Percentiles rank a stretch among this genome's conserved stretches.
Conservation (phyloP, 208 protist species). For the Blechomonas ayalai region DNA sequence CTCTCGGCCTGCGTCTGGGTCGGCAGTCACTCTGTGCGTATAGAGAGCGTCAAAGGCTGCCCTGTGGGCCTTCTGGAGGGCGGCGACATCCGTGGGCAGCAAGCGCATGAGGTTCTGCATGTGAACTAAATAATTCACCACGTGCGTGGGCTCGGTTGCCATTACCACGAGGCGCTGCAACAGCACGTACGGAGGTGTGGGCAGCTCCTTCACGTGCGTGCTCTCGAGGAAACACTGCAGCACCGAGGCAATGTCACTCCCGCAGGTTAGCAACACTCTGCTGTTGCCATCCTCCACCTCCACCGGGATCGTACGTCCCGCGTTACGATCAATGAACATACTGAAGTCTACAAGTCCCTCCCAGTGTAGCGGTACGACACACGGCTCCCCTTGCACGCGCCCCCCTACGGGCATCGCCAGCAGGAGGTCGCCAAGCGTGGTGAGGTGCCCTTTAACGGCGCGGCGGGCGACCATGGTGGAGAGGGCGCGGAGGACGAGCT, state of each 20-base stretch:
- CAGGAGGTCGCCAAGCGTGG: constrained; percentile 47
- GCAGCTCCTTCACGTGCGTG: constrained; percentile 32
- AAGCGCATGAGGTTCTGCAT: constrained; percentile 57
- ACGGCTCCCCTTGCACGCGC: neutral
- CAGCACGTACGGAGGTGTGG: constrained; percentile 36
- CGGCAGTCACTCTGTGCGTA: no score
- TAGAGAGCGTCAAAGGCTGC: constrained; percentile 15
- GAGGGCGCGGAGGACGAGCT: constrained; percentile 40
- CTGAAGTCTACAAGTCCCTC: constrained; percentile 78
- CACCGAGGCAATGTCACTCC: constrained; percentile 44
- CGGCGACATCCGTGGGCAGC: constrained; percentile 33
- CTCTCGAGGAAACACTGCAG: constrained; percentile 50
- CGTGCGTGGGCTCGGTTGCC: constrained; percentile 51
- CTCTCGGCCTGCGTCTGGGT: no score
- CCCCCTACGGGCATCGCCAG: constrained; percentile 23
- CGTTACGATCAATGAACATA: constrained; percentile 85
- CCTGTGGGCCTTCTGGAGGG: constrained; percentile 34
- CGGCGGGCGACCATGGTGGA: constrained; percentile 62
- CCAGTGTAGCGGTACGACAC: constrained; percentile 69
- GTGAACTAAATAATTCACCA: constrained; percentile 67
- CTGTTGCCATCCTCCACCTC: constrained; percentile 32
- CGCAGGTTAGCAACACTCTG: constrained; percentile 24
- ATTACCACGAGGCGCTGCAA: constrained; percentile 55
- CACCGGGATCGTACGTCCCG: constrained; percentile 62
- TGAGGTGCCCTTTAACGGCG: constrained; percentile 57